phyloP scores from a whole-genome alignment of 208 protist species.

The Leishmania arabica region DNA sequence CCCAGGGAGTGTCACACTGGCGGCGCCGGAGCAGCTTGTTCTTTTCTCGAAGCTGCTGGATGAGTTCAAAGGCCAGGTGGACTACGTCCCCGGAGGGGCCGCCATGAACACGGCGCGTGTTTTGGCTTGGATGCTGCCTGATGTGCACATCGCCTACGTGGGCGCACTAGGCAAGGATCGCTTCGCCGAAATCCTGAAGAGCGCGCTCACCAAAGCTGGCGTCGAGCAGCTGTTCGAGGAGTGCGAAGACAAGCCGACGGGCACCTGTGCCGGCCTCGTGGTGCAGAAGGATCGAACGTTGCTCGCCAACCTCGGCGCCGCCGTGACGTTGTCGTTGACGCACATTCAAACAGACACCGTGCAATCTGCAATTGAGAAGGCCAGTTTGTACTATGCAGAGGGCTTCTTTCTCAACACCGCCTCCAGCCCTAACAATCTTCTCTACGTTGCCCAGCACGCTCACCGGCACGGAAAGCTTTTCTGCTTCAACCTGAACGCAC shows the following conservation, averaged over 20 bases:
- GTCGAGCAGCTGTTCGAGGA: constrained; percentile 77
- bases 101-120: constrained; percentile 97
- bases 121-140: constrained; percentile 75
- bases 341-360: constrained; percentile 58
- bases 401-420: constrained; percentile 96
- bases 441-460: constrained; percentile 79
- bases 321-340: constrained; percentile 85
- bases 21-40: constrained; percentile 90
- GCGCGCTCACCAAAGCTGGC: constrained; percentile 64
- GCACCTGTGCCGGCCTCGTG: constrained; percentile 97
- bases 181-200: constrained; percentile 78
- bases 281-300: constrained; percentile 91
- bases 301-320: constrained; percentile 95
- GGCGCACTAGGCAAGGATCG: constrained; percentile 95
- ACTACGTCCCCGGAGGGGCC: constrained; percentile 96
- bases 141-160: constrained; percentile 50
- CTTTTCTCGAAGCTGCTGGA: constrained; percentile 85
- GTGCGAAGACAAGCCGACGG: constrained; percentile 78
- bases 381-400: constrained; percentile 84
- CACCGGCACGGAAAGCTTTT: constrained; percentile 90
- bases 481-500: constrained; percentile 95
- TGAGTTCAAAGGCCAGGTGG: constrained; percentile 50
- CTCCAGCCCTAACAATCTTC: constrained; percentile 84
- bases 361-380: constrained; percentile 53
- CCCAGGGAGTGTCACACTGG: constrained; percentile 91